Evolutionary conservation across 768 basidiomycete species (phyloP), one percentile per base, ranked within the genome.

Genomic region (Collybia nuda): DNA sequence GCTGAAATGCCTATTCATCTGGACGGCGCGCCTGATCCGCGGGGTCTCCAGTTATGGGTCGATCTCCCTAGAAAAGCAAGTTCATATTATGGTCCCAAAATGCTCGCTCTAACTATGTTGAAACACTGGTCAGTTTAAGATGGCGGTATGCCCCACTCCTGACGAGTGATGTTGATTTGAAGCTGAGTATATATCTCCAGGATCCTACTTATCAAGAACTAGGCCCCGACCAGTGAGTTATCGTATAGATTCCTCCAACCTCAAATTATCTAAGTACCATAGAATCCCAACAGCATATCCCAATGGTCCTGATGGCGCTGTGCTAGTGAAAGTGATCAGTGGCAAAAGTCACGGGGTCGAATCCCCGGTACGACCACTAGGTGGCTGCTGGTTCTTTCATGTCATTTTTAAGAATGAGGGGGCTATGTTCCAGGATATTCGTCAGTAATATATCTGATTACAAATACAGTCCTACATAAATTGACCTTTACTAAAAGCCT

Each of bases 361-460:
- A 62, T 94, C 92, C 1, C 93, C 93, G 22, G 94, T 98, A 19
- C 75, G 88, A 42, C 92, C 92, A 0, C 79, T 94, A 0, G 95
- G 95, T 11, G 95, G 95, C 5, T 95, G 93, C 67, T 95, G 92
- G 90, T 97, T 83, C 68, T 86, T 95, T 71, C 91, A 95, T 62
- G 69, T 87, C 53, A 82, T 72, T 51, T 84, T 95, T 64, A 69
- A 77, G 22, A 77, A 78, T 52, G 76, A 81, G 24, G 84, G 80
- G 1, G 74, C 64, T 24, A 77, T 92, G 24, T 96, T 90, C 73
- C 95, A 95, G 64, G 82, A 86, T 8, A 74, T 98, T 36, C 94
- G 90, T 84, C 56, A 62, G 86, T 69, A 12, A 18, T 32, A 23
- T 29, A 44, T 21, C n/a, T 26, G n/a, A 18, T 12, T 11, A 14